Conservation (phyloP, 371 early-diverging fungal genomes). For the Circinella umbellata region DNA sequence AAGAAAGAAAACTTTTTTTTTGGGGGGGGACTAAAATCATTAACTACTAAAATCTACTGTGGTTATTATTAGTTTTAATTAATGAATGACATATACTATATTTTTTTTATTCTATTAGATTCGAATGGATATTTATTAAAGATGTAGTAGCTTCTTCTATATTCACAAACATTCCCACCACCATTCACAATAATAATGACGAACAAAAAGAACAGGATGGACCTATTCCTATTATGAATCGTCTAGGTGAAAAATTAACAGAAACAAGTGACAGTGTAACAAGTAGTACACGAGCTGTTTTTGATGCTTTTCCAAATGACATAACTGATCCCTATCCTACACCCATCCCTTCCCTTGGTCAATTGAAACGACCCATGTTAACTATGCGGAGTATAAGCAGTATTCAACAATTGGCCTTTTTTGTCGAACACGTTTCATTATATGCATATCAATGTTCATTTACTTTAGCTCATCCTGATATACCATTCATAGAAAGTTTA, state of each 20-base stretch:
- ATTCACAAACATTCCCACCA: conserved; percentile 45
- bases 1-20: too few species aligned
- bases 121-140: conserved; percentile 92
- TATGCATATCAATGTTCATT: conserved; percentile 79
- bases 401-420: conserved; percentile 74
- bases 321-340: conserved; percentile 14
- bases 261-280: conserved; percentile 4
- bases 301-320: conserved; percentile 6
- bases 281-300: neutral
- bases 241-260: conserved; percentile 53
- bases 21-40: too few species aligned
- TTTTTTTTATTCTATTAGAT: conserved; percentile 46
- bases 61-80: too few species aligned
- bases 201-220: conserved; percentile 27
- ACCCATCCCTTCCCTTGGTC: conserved; percentile 39
- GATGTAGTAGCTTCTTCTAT: conserved; percentile 67
- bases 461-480: conserved; percentile 72
- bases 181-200: neutral
- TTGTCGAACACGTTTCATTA: conserved; percentile 74
- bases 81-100: neutral
- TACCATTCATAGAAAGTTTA: conserved; percentile 74
- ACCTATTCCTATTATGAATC: conserved; percentile 65
- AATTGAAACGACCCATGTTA: conserved; percentile 74
- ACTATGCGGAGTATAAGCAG: conserved; percentile 70
- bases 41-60: too few species aligned